Evolutionary conservation across 192 early-diverging fungal genomes (phyloP), one percentile per base, ranked within the genome.

Genomic region (Thoreauomyces humboldtii): DNA sequence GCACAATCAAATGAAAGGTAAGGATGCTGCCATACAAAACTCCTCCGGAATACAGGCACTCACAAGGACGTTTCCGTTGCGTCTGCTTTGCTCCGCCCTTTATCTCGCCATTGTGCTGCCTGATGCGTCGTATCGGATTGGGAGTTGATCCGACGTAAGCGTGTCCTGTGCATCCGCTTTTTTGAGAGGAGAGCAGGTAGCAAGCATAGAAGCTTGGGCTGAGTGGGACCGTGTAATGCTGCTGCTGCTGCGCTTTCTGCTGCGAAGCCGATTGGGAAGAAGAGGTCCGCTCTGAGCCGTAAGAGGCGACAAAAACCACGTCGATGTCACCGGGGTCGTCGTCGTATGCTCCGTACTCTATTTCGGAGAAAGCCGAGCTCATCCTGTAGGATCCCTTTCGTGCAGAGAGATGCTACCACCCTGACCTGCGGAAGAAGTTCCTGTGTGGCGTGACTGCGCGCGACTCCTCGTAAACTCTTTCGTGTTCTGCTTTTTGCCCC

Each of bases 21-120:
- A 17, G 0, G 7, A 25, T 14, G 22, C 21, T 15, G 12, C 35
- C 37, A n/a, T n/a, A n/a, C n/a, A n/a, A n/a, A n/a, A n/a, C n/a
- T n/a, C n/a, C n/a, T n/a, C n/a, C n/a, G n/a, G n/a, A n/a, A n/a
- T n/a, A n/a, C 41, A 9, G 24, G 11, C 37, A 65, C 63, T 25
- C 28, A 70, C 76, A 79, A 29, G 78, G 78, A 45, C 82, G 29
- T 38, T 70, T 65, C 59, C 44, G 31, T 25, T 54, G 35, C 14
- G 81, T 83, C 55, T 73, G 67, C 42, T 75, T 73, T n/a, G 81
- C 81, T 2, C 81, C 81, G 43, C 81, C 81, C 31, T 65, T 52
- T 21, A 83, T 77, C 51, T 78, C 74, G n/a, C 81, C 82, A 53
- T 79, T 79, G 62, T 84, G 82, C 45, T 84, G 82, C 12, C 79